These are phyloP conservation scores for Smittium culicis DNA, from an alignment of 371 early-diverging fungal genomes.

Conservation along the genomic window DNA sequence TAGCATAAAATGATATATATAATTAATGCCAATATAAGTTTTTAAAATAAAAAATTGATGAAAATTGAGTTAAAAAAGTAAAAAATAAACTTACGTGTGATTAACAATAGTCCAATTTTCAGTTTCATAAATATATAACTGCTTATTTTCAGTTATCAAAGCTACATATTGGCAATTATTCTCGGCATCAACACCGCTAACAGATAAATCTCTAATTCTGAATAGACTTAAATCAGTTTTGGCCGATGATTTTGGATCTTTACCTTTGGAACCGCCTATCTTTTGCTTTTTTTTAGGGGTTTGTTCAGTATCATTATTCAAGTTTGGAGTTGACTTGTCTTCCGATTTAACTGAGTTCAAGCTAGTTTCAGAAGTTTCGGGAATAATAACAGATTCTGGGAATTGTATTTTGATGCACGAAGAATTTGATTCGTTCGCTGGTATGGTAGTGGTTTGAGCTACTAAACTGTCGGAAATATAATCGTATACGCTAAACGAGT, in stretches of 20 bases:
- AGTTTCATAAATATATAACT: slow-evolving; percentile 51
- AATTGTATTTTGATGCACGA: background rate
- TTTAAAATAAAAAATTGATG: slow-evolving; percentile 11
- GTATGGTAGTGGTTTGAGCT: background rate
- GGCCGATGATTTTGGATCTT: no score
- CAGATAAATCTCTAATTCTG: background rate
- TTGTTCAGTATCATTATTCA: background rate
- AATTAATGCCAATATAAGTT: no score
- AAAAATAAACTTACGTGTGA: slow-evolving; percentile 9
- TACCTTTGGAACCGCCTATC: background rate
- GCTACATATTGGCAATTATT: slow-evolving; percentile 33
- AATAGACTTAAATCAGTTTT: background rate
- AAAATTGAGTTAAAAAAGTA: slow-evolving; percentile 21
- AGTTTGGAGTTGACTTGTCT: background rate
- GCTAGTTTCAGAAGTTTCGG: background rate
- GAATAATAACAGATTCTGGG: no score
- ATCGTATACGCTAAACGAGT: background rate
- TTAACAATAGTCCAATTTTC: slow-evolving; percentile 35
- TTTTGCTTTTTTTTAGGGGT: background rate
- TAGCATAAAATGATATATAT: no score
- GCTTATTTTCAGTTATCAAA: slow-evolving; percentile 55
- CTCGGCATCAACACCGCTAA: no score
- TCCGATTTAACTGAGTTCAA: no score
- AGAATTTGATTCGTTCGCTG: background rate
- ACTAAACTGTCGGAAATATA: background rate